Evolutionary conservation across 2,329 filamentous ascomycete species (phyloP).

Genomic region (Cephalotrichum gorgonifer): DNA sequence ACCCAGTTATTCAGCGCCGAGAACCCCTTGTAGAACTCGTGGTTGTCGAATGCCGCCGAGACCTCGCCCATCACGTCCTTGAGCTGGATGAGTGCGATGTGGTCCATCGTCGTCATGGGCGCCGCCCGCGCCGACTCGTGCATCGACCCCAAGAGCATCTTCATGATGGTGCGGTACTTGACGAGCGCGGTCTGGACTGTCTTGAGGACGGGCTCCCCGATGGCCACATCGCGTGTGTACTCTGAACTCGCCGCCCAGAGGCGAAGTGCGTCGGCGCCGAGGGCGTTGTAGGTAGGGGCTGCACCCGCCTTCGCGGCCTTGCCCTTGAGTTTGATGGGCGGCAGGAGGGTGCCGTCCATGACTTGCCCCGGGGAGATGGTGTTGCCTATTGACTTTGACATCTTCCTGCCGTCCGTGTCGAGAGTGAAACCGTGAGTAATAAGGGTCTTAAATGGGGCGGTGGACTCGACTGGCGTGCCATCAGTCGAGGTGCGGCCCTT

Average conservation of each 20-base stretch:
- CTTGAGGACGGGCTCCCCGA: constrained; percentile 68
- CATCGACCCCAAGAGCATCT: constrained; percentile 76
- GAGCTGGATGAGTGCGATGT: constrained; percentile 69
- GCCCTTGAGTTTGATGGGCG: constrained; percentile 52
- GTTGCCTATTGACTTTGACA: constrained; percentile 96
- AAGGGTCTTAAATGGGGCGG: constrained; percentile 72
- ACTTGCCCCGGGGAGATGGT: constrained; percentile 72
- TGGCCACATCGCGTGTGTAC: constrained; percentile 77
- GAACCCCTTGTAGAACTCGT: constrained; percentile 76
- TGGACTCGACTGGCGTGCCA: neutral
- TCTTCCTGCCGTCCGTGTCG: constrained; percentile 85
- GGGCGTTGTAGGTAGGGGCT: constrained; percentile 45
- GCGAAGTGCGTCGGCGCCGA: constrained; percentile 79
- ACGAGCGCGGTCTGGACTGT: constrained; percentile 66
- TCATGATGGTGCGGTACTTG: constrained; percentile 83
- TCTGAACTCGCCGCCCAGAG: constrained; percentile 89
- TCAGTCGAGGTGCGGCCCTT: neutral
- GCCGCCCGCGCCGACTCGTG: constrained; percentile 39
- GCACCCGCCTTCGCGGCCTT: constrained; percentile 23
- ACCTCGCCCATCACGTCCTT: constrained; percentile 55
- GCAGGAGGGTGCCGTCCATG: constrained; percentile 71
- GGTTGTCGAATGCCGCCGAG: constrained; percentile 52
- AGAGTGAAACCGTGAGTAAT: constrained; percentile 94
- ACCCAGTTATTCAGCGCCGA: constrained; percentile 71
- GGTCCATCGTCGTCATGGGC: constrained; percentile 52